These are phyloP conservation scores for Podospora pseudocomata DNA, from an alignment of 495 filamentous ascomycete genomes.

Conservation along the genomic window DNA sequence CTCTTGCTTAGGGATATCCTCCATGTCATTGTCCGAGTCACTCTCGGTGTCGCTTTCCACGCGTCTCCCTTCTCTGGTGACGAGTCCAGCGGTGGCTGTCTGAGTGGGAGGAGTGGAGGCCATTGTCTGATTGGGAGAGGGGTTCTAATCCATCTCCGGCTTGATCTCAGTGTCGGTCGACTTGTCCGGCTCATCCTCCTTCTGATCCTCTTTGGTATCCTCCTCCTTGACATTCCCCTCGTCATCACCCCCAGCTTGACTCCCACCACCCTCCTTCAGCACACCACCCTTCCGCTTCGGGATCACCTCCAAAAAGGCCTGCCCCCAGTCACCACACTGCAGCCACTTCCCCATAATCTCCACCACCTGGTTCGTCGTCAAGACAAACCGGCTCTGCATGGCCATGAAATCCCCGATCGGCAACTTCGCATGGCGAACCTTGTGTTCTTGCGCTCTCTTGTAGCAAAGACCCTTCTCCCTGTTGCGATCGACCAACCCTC, in stretches of 20 bases:
- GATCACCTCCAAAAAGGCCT: slow-evolving; percentile 81
- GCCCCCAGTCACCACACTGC: slow-evolving; percentile 81
- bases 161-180: not conserved
- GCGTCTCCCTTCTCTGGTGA: too few species aligned
- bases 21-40: too few species aligned
- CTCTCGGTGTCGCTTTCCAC: too few species aligned
- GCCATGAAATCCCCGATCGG: slow-evolving; percentile 90
- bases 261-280: slow-evolving; percentile 37
- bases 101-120: not conserved
- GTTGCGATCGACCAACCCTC: slow-evolving; percentile 92
- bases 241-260: slow-evolving; percentile 28
- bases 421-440: slow-evolving; percentile 81
- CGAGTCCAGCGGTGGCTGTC: not conserved
- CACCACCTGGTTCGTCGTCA: slow-evolving; percentile 90
- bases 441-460: slow-evolving; percentile 66
- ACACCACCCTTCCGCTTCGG: slow-evolving; percentile 78
- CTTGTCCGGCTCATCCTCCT: not conserved
- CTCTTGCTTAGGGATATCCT: too few species aligned
- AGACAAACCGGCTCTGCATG: slow-evolving; percentile 76
- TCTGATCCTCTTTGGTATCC: not conserved
- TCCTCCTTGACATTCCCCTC: slow-evolving; percentile 22
- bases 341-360: slow-evolving; percentile 96
- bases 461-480: slow-evolving; percentile 92
- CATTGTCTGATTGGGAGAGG: not conserved
- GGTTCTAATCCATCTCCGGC: not conserved